Base-by-base conservation (phyloP, 345 rosid species). In the Acer saccharum region DNA sequence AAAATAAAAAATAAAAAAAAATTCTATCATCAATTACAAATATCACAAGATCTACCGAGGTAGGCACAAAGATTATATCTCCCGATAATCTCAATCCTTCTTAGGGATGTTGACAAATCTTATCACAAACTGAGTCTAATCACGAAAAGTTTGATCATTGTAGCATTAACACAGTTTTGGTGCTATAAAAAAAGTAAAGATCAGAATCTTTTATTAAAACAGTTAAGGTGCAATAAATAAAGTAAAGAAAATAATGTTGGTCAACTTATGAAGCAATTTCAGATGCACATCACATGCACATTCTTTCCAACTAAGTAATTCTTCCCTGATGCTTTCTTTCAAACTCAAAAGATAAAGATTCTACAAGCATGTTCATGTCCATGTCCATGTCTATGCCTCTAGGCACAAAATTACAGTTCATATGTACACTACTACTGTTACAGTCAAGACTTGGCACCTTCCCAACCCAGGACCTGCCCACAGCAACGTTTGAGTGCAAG, bases 371-470 rank as follows among this genome's bases (percentile, higher is more conserved):
- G 25, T 57, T 6, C 65, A 17, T 72, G 25, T 57, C 11, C 65
- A 17, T 72, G 50, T 23, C 62, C 7, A 57, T 57, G 25, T 1
- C 27, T 20, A 60, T 60, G 69, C 60, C 29, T 74, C 54, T 44
- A 12, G 27, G 65, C 71, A 75, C 23, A 32, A 7, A 29, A 63
- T 54, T 67, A 64, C 78, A 79, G 57, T 68, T 76, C 78, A 69
- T 79, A 83, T 79, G 32, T 73, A 79, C 81, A 79, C 75, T 54
- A 61, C 35, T 55, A 72, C 41, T 10, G 63, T 41, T 75, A 71
- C 75, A 78, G 10, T 43, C 54, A 68, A 63, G 57, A 43, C 65
- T 71, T 2, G 10, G 39, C 4, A n/a, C 41, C 20, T 27, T 23
- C 70, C 39, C 52, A 20, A 16, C 6, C 21, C 55, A 16, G 52